These are phyloP conservation scores for Neonectria coccinea DNA, from an alignment of 2,329 filamentous ascomycete species.

Conservation along the genomic window DNA sequence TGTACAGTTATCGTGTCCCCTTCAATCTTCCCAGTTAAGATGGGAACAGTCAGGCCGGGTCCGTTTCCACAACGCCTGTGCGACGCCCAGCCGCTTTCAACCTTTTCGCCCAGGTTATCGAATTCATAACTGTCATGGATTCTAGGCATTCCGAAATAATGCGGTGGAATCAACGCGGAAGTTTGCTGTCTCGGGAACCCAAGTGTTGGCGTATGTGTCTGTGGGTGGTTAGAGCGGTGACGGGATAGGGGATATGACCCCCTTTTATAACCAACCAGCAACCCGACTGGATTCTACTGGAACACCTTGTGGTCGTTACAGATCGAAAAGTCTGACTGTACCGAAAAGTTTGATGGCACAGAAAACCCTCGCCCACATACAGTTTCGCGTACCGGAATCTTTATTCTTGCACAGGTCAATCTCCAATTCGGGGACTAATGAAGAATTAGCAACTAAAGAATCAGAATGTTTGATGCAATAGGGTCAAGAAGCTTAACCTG, in stretches of 20 bases:
- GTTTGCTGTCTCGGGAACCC: background rate
- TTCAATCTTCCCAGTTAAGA: background rate
- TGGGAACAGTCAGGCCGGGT: background rate
- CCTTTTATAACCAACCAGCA: background rate
- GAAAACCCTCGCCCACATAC: background rate
- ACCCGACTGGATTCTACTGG: background rate
- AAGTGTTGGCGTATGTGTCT: background rate
- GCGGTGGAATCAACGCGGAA: background rate
- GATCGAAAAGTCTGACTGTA: background rate
- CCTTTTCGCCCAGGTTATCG: background rate
- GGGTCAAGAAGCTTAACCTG: too few species aligned
- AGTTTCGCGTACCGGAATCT: too few species aligned
- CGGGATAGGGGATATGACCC: background rate
- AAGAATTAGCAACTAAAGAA: too few species aligned
- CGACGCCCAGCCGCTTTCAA: background rate
- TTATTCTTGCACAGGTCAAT: too few species aligned
- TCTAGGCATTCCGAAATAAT: background rate
- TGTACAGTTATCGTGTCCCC: background rate
- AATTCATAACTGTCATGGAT: background rate
- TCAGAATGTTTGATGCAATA: too few species aligned
- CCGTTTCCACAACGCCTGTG: background rate
- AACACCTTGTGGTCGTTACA: background rate
- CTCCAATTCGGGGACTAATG: too few species aligned
- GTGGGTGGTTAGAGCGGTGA: background rate
- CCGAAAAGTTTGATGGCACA: background rate